A percentile compares a stretch with the other conserved stretches of the same genome.
These are phyloP conservation scores for Alternaria sp. DNA, from an alignment of 2,329 filamentous ascomycete genomes.

Conservation along the genomic window DNA sequence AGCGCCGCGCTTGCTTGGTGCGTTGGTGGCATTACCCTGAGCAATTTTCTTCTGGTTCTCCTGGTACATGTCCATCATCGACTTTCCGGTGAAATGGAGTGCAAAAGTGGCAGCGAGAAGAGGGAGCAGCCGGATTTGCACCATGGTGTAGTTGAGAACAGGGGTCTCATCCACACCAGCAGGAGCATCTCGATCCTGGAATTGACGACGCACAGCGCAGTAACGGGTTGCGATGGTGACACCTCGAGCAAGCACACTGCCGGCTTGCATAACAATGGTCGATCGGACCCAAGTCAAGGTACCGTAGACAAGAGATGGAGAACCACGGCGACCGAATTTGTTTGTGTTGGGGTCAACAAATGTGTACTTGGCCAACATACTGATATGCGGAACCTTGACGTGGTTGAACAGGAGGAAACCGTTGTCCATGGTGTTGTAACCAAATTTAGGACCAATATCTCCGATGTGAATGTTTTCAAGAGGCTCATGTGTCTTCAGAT, in stretches of 20 bases:
- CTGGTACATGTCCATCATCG: conserved; percentile 77
- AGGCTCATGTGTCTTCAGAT: conserved; percentile 60
- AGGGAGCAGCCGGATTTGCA: conserved; percentile 76
- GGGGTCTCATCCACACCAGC: conserved; percentile 71
- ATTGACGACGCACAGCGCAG: conserved; percentile 76
- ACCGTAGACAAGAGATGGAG: conserved; percentile 74
- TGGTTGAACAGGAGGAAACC: conserved; percentile 81
- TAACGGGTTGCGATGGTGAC: conserved; percentile 82
- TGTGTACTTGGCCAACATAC: conserved; percentile 76
- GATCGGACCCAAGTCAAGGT: conserved; percentile 79
- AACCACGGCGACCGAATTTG: conserved; percentile 72
- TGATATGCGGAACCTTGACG: conserved; percentile 76
- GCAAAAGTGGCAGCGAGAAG: conserved; percentile 78
- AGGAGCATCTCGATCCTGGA: conserved; percentile 75
- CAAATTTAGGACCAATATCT: conserved; percentile 82
- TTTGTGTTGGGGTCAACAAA: conserved; percentile 72
- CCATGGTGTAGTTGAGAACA: conserved; percentile 83
- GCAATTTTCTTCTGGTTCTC: conserved; percentile 75
- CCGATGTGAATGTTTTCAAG: conserved; percentile 70
- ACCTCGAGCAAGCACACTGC: conserved; percentile 74
- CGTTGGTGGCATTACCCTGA: conserved; percentile 49
- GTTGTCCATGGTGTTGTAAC: conserved; percentile 84
- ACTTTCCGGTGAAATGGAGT: conserved; percentile 79
- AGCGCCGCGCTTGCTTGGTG: conserved; percentile 59
- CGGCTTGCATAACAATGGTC: conserved; percentile 76